Base-by-base conservation (phyloP, 2,329 filamentous ascomycete genomes). In the Mycogone perniciosa region DNA sequence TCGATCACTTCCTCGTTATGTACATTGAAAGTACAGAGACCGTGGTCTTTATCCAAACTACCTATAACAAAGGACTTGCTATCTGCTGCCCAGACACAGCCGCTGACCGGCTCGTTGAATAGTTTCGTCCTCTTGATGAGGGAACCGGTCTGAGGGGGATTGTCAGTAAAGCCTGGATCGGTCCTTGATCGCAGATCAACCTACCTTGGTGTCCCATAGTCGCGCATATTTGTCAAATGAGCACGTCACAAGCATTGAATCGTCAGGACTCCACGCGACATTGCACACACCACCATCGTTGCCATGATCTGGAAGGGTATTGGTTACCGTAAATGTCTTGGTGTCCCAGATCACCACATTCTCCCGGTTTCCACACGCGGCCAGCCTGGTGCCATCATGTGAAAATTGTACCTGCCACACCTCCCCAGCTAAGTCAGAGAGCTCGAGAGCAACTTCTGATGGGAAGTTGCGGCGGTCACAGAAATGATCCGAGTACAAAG, bases 401-500 rank as follows among this genome's bases (percentile, higher is more conserved):
- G 92, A 97, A 67, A 96, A 99, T 46, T 85, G 80, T 8, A 96
- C 76, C 62, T 89, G 88, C 91, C 92, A 99, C 9, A 96, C 86
- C 69, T 99, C 92, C 51, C 89, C 87, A 0, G 72, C 73, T 61
- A 95, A 85, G 50, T 88, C 77, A 30, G 77, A 76, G 4, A 97
- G 76, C 60, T 95, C 85, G 11, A 85, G 67, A 6, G 85, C 76
- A 1, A 84, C 76, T 47, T 86, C 80, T 1, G 85, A 78, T 0
- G 93, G 93, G 57, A 97, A 97, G 46, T 88, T 79, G 27, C 79
- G 80, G 58, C 81, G 79, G 53, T 95, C 86, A 64, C 93, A 99
- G 43, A 76, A 74, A 65, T 99, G 93, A 63, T 97, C 89, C 5
- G 86, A 83, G 67, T 96, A 97, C 31, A 99, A 75, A 4, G 91